Percentiles rank a stretch among this genome's conserved stretches.
phyloP scores from a whole-genome alignment of 2,329 filamentous ascomycete genomes.

The Microsporum ferrugineum region DNA sequence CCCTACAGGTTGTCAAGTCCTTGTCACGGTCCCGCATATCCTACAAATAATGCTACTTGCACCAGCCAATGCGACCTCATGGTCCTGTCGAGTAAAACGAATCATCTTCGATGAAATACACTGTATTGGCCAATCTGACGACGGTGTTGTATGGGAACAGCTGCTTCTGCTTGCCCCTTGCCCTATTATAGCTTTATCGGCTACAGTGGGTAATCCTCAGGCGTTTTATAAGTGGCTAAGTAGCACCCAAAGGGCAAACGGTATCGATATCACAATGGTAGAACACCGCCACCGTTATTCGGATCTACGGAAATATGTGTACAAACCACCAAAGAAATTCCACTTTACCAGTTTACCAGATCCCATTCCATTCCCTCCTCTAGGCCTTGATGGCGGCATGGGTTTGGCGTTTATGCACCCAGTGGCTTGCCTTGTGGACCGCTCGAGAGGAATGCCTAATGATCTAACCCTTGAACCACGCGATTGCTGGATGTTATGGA shows the following conservation, averaged over 20 bases:
- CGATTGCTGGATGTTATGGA: conserved; percentile 58
- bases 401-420: conserved; percentile 56
- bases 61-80: conserved; percentile 53
- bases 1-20: conserved; percentile 57
- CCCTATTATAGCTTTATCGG: conserved; percentile 67
- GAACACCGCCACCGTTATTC: conserved; percentile 60
- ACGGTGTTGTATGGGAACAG: conserved; percentile 69
- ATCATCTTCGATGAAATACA: conserved; percentile 80
- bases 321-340: conserved; percentile 41
- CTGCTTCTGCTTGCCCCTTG: conserved; percentile 62
- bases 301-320: conserved; percentile 64
- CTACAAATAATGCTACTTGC: conserved; percentile 65
- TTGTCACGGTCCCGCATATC: conserved; percentile 68
- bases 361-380: conserved; percentile 25
- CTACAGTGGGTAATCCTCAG: conserved; percentile 63
- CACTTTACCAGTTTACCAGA: conserved; percentile 43
- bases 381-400: conserved; percentile 39
- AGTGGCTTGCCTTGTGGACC: conserved; percentile 46
- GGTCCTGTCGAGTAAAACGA: conserved; percentile 56
- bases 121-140: conserved; percentile 64
- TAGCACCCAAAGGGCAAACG: conserved; percentile 51
- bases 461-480: conserved; percentile 60
- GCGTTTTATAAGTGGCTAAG: conserved; percentile 60
- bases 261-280: conserved; percentile 55
- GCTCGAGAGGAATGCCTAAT: conserved; percentile 51